phyloP scores from a whole-genome alignment of 108 stramenopile genomes.

The Stephanodiscus triporus region DNA sequence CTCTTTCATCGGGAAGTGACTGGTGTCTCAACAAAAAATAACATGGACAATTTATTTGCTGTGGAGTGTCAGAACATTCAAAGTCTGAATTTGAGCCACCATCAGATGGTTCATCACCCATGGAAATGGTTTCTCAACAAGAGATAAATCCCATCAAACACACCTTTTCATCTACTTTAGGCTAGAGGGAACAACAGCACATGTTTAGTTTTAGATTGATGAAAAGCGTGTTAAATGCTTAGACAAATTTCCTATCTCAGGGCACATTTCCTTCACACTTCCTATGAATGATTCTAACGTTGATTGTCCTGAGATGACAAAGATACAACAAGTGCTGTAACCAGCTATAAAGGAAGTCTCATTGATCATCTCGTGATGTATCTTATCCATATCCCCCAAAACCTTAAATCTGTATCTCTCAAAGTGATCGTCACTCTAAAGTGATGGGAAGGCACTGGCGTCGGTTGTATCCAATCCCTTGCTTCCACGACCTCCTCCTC shows the following conservation, averaged over 20 bases:
- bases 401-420: neutral
- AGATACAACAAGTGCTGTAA: neutral
- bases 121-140: no score
- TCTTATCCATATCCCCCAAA: neutral
- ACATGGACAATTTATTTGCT: no score
- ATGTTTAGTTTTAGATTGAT: no score
- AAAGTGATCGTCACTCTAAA: slow-evolving; percentile 22
- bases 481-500: slow-evolving; percentile 26
- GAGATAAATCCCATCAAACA: no score
- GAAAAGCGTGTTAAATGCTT: neutral
- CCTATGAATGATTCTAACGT: neutral
- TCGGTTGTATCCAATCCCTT: slow-evolving; percentile 62
- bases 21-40: no score
- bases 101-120: no score
- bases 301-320: no score
- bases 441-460: slow-evolving; percentile 76
- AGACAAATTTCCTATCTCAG: neutral
- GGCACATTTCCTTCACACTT: neutral
- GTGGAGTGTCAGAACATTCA: no score
- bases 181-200: no score
- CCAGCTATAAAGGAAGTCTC: neutral
- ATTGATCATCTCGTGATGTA: neutral
- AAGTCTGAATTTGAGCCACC: no score
- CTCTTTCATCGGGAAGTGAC: no score
- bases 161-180: no score